Conservation (phyloP, 2,329 filamentous ascomycete species). For the Simplicillium aogashimaense region DNA sequence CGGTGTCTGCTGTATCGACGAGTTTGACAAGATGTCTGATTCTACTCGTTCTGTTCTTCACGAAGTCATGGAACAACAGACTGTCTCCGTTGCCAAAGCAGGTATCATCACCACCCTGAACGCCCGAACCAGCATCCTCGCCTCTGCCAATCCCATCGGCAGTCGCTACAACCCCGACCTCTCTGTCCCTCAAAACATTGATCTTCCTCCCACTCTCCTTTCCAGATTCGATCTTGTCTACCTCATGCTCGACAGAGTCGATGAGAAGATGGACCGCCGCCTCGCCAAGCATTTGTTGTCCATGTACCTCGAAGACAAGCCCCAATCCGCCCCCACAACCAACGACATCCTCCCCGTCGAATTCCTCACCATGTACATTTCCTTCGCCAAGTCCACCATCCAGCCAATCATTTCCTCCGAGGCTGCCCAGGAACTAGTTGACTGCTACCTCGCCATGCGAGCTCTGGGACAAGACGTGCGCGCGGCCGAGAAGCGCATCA, state of each 20-base stretch:
- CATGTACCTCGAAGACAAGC: constrained; percentile 93
- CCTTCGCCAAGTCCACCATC: constrained; percentile 79
- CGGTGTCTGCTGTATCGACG: constrained; percentile 76
- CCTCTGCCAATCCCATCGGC: constrained; percentile 94
- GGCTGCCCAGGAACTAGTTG: constrained; percentile 74
- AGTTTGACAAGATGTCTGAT: constrained; percentile 82
- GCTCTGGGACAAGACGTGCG: constrained; percentile 83
- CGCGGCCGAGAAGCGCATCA: constrained; percentile 88
- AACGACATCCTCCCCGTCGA: constrained; percentile 85
- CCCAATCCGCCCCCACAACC: constrained; percentile 65
- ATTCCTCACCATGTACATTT: constrained; percentile 94
- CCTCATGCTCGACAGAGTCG: constrained; percentile 85
- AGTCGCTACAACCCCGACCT: constrained; percentile 96
- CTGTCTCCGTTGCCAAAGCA: constrained; percentile 77
- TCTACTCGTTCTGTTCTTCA: constrained; percentile 70
- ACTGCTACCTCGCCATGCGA: constrained; percentile 89
- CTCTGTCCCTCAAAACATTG: constrained; percentile 95
- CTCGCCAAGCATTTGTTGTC: constrained; percentile 87
- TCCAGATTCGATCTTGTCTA: constrained; percentile 97
- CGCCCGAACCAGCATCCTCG: constrained; percentile 87
- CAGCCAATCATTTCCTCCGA: constrained; percentile 73
- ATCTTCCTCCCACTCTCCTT: constrained; percentile 86
- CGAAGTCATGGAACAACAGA: constrained; percentile 85
- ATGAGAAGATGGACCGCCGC: constrained; percentile 80
- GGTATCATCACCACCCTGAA: constrained; percentile 97